Base-by-base conservation (phyloP, 495 filamentous ascomycete species). In the Darksidea phi region DNA sequence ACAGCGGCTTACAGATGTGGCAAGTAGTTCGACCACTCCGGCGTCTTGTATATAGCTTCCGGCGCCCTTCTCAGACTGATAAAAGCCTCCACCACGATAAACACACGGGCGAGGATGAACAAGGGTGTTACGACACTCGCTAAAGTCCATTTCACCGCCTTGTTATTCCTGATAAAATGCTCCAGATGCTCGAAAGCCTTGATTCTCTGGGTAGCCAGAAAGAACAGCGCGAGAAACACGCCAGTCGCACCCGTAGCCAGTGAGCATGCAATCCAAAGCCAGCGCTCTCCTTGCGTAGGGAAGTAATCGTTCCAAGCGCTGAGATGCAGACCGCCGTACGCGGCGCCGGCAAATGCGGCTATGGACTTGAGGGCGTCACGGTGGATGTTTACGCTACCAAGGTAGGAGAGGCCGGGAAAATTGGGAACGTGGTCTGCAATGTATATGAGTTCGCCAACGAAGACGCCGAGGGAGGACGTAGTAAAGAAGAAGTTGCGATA, bases 51-150 rank as follows among this genome's bases (percentile, higher is more conserved):
- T 17, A 58, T 37, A 0, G 45, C 55, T 12, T 20, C 36, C 5
- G 61, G 61, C 2, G 37, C 47, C 37, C 43, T 20, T 4, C 61
- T 26, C 6, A 64, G 34, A 59, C 61, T 64, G 24, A 48, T 45
- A 36, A 64, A 64, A n/a, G 46, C 61, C 48, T 64, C 61, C 10
- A 64, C 55, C 6, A 64, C 55, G 13, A 64, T 32, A 28, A 37
- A 64, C 4, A 64, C 36, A 3, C 61, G 28, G 5, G 61, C 54
- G 1, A 59, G 11, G 10, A 59, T 36, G 43, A 58, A 59, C 1
- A 58, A 38, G 17, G 55, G 55, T 7, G 28, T 25, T 0, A 61
- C 8, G 23, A 61, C 42, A 28, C 15, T 36, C 26, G 24, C 6
- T 1, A 21, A 37, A 10, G 47, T n/a, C 6, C 10, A n/a, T 1